Evolutionary conservation across 1,139 yeast species (phyloP).

Genomic region (Hansenula lynferdii): DNA sequence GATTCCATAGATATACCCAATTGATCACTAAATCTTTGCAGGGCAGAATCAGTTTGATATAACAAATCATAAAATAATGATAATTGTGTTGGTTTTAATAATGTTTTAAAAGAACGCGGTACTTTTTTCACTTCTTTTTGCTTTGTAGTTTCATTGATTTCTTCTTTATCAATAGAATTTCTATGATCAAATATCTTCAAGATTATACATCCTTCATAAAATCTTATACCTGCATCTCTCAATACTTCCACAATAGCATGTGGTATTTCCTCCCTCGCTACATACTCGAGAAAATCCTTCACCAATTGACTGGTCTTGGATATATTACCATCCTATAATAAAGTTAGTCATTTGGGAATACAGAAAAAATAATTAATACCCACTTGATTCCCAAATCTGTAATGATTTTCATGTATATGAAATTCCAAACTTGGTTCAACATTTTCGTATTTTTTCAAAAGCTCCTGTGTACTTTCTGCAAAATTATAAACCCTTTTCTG

Average conservation of each 20-base stretch:
- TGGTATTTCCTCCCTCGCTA: conserved; percentile 79
- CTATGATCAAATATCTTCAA: conserved; percentile 78
- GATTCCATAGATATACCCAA: conserved; percentile 76
- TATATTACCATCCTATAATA: conserved; percentile 58
- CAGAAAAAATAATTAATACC: no score
- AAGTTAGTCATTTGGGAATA: background rate
- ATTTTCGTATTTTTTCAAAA: conserved; percentile 73
- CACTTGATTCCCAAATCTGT: conserved; percentile 43
- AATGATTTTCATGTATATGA: conserved; percentile 88
- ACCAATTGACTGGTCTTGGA: conserved; percentile 80
- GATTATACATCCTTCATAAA: conserved; percentile 87
- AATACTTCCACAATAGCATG: conserved; percentile 85
- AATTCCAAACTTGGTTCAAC: conserved; percentile 81
- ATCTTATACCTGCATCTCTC: conserved; percentile 75
- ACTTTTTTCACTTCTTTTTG: conserved; percentile 28
- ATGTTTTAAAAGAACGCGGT: conserved; percentile 71
- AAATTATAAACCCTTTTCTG: conserved; percentile 50
- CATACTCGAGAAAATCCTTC: conserved; percentile 72
- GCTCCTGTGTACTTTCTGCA: conserved; percentile 67
- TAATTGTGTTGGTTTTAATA: conserved; percentile 74
- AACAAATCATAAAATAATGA: conserved; percentile 83
- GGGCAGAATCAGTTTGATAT: conserved; percentile 75
- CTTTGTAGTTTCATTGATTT: conserved; percentile 8
- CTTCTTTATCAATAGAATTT: conserved; percentile 11
- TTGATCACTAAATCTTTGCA: conserved; percentile 66